Evolutionary conservation across 257 asterid genomes (phyloP).

Genomic region (Cinchona pubescens): DNA sequence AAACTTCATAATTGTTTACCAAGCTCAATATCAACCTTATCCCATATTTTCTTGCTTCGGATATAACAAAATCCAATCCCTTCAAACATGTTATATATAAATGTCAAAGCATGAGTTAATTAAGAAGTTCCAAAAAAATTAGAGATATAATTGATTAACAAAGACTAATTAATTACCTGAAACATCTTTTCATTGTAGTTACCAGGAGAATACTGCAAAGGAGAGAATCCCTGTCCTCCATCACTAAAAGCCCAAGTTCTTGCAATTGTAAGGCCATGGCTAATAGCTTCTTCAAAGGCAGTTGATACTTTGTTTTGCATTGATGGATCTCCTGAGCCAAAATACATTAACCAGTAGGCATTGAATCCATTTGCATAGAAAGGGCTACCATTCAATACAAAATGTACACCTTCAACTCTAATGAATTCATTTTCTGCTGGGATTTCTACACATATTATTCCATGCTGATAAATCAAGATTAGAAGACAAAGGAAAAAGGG

Average conservation of each 20-base stretch:
- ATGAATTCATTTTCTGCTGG: constrained; percentile 43
- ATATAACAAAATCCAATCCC: constrained; percentile 67
- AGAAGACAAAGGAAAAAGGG: constrained; percentile 15
- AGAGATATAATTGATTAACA: background rate
- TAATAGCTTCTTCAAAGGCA: constrained; percentile 10
- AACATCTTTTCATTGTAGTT: constrained; percentile 53
- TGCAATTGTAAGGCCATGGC: constrained; percentile 8
- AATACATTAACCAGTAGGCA: constrained; percentile 16
- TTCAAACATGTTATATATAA: background rate
- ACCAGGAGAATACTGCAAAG: constrained; percentile 64
- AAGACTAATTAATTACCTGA: constrained; percentile 46
- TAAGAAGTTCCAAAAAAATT: background rate
- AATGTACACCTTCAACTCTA: constrained; percentile 35
- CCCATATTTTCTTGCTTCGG: constrained; percentile 56
- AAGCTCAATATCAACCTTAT: constrained; percentile 62
- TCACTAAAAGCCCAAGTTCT: constrained; percentile 38
- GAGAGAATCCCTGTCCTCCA: constrained; percentile 43
- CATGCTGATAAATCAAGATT: constrained; percentile 25
- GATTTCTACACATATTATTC: constrained; percentile 6
- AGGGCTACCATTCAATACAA: constrained; percentile 40
- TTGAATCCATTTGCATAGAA: constrained; percentile 40
- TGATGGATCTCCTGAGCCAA: background rate
- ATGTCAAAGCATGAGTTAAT: background rate
- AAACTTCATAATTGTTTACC: constrained; percentile 52
- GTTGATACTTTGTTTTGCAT: constrained; percentile 1